Evolutionary conservation across 768 basidiomycete genomes (phyloP), one percentile per base, ranked within the genome.

Genomic region (Psilocybe tampanensis): DNA sequence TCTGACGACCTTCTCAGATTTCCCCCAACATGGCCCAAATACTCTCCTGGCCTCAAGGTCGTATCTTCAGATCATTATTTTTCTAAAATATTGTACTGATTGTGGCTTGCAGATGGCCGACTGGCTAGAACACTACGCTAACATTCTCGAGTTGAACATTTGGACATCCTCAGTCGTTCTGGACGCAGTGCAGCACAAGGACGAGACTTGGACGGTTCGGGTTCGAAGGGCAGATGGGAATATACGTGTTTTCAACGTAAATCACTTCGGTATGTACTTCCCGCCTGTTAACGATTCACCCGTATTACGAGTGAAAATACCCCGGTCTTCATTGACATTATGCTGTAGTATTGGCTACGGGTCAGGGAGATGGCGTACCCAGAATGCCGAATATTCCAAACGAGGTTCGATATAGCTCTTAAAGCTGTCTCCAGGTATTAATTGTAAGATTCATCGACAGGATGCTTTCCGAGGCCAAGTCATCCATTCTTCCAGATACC

Each of bases 391-490:
- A 12, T 47, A 47, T 47, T 7, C 45, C 45, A 24, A 47, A 47
- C 21, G 17, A 12, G 23, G 45, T 47, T 15, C 5, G 23, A n/a
- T 44, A 11, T 12, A 32, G 19, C 42, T 2, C 18, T 29, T 21
- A n/a, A n/a, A n/a, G n/a, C n/a, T n/a, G n/a, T n/a, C n/a, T n/a
- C n/a, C n/a, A n/a, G n/a, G n/a, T n/a, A n/a, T n/a, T n/a, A n/a
- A n/a, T n/a, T n/a, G n/a, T n/a, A n/a, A n/a, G n/a, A n/a, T n/a
- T n/a, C n/a, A n/a, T n/a, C n/a, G n/a, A n/a, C 21, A 84, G 80
- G 80, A 84, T 19, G 74, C 72, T 5, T 90, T 88, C 76, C 80
- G 84, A 60, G 90, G 90, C 8, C 72, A 81, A 49, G 68, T 85
- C 3, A 60, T 85, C 15, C 90, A 92, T 66, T 88, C 88, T 0